Evolutionary conservation across 2,329 filamentous ascomycete species (phyloP).

Genomic region (Pseudogymnoascus destructans): DNA sequence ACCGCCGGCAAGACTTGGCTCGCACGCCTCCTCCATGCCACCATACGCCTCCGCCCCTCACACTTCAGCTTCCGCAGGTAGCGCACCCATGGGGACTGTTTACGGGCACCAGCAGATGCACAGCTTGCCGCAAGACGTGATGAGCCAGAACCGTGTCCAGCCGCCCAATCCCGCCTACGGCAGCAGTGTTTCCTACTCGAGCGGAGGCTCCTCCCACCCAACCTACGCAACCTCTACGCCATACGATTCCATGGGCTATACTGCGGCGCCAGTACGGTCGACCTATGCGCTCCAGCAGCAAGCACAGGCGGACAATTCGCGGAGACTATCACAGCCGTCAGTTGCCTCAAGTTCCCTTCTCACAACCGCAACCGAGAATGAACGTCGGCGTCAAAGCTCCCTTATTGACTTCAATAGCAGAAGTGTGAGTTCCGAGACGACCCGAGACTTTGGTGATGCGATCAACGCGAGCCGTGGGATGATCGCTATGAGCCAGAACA

Average conservation of each 20-base stretch:
- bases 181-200: slow-evolving; percentile 50
- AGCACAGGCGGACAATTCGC: slow-evolving; percentile 39
- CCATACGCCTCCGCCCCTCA: slow-evolving; percentile 62
- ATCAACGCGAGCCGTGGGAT: slow-evolving; percentile 89
- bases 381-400: slow-evolving; percentile 41
- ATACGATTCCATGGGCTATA: slow-evolving; percentile 68
- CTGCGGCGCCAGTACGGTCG: slow-evolving; percentile 48
- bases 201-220: slow-evolving; percentile 42
- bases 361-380: slow-evolving; percentile 18
- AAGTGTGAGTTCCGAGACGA: slow-evolving; percentile 42
- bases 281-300: slow-evolving; percentile 40
- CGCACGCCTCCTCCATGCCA: slow-evolving; percentile 43
- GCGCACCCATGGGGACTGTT: slow-evolving; percentile 42
- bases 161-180: slow-evolving; percentile 52
- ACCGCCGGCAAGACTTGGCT: slow-evolving; percentile 43
- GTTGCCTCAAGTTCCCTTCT: slow-evolving; percentile 44
- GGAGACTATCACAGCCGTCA: slow-evolving; percentile 79
- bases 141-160: slow-evolving; percentile 52
- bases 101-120: slow-evolving; percentile 54
- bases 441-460: slow-evolving; percentile 69
- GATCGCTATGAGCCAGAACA: slow-evolving; percentile 92
- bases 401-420: slow-evolving; percentile 52
- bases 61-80: slow-evolving; percentile 61
- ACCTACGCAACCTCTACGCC: slow-evolving; percentile 37
- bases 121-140: slow-evolving; percentile 60